A percentile compares a stretch with the other conserved stretches of the same genome.
phyloP scores from a whole-genome alignment of 2,329 filamentous ascomycete species.

The Dactylonectria macrodidyma region DNA sequence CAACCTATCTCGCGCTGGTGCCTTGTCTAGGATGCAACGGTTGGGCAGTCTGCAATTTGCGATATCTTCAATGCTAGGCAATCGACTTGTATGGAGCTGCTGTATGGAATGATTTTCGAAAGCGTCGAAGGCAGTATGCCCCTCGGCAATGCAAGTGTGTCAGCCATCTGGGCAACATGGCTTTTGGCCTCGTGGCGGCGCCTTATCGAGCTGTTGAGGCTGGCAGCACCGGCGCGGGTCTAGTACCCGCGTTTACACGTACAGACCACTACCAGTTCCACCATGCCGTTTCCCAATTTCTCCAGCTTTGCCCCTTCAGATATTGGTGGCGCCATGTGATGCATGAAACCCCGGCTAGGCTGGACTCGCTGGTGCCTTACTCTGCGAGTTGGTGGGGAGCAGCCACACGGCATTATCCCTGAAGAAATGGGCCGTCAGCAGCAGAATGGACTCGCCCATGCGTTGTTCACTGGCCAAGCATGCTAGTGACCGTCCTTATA shows the following conservation, averaged over 20 bases:
- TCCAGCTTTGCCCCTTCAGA: constrained; percentile 32
- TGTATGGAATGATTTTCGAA: neutral
- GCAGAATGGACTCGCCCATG: neutral
- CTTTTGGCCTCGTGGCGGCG: constrained; percentile 3
- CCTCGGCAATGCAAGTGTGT: neutral
- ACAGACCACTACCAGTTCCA: constrained; percentile 36
- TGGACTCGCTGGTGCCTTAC: constrained; percentile 30
- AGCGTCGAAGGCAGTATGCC: neutral
- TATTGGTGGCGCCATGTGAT: constrained; percentile 38
- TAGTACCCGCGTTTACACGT: constrained; percentile 32
- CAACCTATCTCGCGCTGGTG: constrained; percentile 32
- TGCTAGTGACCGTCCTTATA: constrained; percentile 30
- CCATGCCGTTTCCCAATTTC: constrained; percentile 11
- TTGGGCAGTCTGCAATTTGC: neutral
- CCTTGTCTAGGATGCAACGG: constrained; percentile 26
- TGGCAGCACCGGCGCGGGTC: constrained; percentile 24
- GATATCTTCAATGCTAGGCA: neutral
- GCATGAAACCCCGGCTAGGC: constrained; percentile 39
- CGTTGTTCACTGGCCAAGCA: neutral
- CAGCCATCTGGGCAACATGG: constrained; percentile 8
- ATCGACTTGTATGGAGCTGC: neutral
- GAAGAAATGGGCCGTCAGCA: neutral
- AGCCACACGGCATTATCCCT: constrained; percentile 13
- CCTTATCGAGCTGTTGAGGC: constrained; percentile 25
- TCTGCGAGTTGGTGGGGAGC: constrained; percentile 21